phyloP scores from a whole-genome alignment of 2,329 filamentous ascomycete species.

The Penicillium sclerotiorum region DNA sequence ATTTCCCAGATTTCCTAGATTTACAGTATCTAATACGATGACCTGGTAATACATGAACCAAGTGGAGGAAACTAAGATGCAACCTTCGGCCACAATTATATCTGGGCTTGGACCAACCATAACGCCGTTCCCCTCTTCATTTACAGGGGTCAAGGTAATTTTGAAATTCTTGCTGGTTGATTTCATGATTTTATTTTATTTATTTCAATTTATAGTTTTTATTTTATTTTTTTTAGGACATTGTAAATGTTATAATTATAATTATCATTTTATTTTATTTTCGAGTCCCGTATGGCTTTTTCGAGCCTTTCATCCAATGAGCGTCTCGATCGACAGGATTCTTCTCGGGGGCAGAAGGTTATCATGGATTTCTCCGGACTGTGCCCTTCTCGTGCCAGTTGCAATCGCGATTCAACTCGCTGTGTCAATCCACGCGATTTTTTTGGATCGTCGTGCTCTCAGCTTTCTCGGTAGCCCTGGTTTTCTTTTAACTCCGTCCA shows the following conservation, averaged over 20 bases:
- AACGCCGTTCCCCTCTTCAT: constrained; percentile 26
- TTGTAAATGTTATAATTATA: constrained; percentile 5
- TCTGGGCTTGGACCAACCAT: constrained; percentile 34
- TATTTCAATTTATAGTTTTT: constrained; percentile 1
- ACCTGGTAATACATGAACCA: constrained; percentile 22
- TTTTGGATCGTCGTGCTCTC: constrained; percentile 18
- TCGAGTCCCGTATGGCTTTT: constrained; percentile 23
- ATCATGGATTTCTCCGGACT: constrained; percentile 30
- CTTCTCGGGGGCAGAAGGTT: constrained; percentile 24
- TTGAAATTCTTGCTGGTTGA: constrained; percentile 12
- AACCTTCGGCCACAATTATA: constrained; percentile 35
- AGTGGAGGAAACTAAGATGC: constrained; percentile 23
- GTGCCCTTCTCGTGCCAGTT: constrained; percentile 28
- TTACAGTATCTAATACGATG: neutral
- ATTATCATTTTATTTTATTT: constrained; percentile 16
- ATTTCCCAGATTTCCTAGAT: neutral
- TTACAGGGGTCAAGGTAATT: constrained; percentile 22
- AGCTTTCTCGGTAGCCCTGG: constrained; percentile 14
- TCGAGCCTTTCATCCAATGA: constrained; percentile 25
- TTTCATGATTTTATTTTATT: constrained; percentile 7
- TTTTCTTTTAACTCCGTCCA: constrained; percentile 32
- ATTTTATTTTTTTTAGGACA: constrained; percentile 3
- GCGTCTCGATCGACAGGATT: constrained; percentile 10
- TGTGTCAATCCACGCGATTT: constrained; percentile 27
- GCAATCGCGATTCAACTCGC: constrained; percentile 26